Evolutionary conservation across 2,329 filamentous ascomycete species (phyloP).

Genomic region (Paracoccidioides brasiliensis): DNA sequence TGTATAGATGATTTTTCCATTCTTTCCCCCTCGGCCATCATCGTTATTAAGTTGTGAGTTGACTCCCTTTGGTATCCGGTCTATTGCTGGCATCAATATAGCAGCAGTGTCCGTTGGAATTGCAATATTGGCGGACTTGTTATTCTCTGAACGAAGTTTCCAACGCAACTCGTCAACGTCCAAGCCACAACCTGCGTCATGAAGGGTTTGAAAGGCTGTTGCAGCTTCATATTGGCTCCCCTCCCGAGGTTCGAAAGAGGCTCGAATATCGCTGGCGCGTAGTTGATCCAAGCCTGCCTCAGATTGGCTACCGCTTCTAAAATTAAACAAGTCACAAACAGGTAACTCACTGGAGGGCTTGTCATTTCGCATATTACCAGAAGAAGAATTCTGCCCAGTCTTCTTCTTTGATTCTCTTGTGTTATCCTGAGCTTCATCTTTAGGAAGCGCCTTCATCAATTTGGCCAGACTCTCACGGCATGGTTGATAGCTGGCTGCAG

Average conservation of each 20-base stretch:
- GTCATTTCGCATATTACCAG: background rate
- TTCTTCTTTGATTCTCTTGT: background rate
- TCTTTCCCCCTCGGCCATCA: background rate
- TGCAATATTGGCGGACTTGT: background rate
- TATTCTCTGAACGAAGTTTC: background rate
- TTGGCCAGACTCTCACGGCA: background rate
- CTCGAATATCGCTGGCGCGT: slow-evolving; percentile 25
- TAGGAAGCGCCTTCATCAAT: background rate
- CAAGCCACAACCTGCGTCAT: slow-evolving; percentile 9
- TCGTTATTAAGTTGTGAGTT: background rate
- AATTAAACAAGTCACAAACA: background rate
- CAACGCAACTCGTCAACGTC: slow-evolving; percentile 14
- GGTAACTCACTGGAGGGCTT: background rate
- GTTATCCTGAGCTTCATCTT: background rate
- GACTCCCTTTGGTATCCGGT: no score
- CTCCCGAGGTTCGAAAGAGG: slow-evolving; percentile 15
- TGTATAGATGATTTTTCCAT: background rate
- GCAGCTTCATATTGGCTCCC: slow-evolving; percentile 13
- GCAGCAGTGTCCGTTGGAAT: background rate
- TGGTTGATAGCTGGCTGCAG: background rate
- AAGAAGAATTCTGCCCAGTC: background rate
- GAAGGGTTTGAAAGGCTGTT: background rate
- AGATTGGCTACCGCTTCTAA: background rate
- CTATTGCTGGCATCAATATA: background rate
- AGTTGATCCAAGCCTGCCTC: slow-evolving; percentile 23